Base-by-base conservation (phyloP, 2,329 filamentous ascomycete genomes). In the Nothopassalora personata region DNA sequence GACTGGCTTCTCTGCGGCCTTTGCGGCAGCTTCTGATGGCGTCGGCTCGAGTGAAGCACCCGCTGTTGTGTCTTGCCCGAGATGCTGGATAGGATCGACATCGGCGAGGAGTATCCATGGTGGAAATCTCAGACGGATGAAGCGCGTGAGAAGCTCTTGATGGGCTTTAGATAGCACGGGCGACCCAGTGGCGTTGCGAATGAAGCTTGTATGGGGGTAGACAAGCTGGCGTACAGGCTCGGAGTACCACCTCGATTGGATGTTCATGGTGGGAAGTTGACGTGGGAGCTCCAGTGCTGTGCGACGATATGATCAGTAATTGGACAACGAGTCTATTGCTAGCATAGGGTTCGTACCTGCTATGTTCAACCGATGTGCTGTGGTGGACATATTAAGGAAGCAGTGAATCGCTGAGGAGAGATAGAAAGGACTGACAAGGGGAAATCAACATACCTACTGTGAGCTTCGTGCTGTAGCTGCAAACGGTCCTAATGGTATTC, bases 401-500 rank as follows among this genome's bases (percentile, higher is more conserved):
- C 34, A 36, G 10, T 53, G 31, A 57, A 39, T 33, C 36, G 52
- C 5, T 50, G 34, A 51, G 39, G 48, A 54, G 53, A 49, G 34
- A 36, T n/a, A 52, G 19, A 53, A 13, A 27, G 52, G 18, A 56
- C 34, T 54, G 49, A 53, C 48, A 19, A 39, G 31, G 15, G 55
- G 19, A 36, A 19, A 47, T 50, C 18, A 23, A 66, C 90, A 79
- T 87, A 96, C 93, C 90, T 74, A 97, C 85, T 69, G 86, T 88
- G 39, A 99, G 80, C 72, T 91, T 85, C 58, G 82, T 77, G 74
- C 87, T 88, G 75, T 99, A 97, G 76, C 87, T 88, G 82, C 91
- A 97, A 58, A 91, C 80, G 55, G 86, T 87, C 55, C 94, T 84
- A 68, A 99, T 88, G 23, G 87, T 81, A 72, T 99, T 88, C 94